phyloP scores from a whole-genome alignment of 179 eudicot species.

The Spinacia oleracea region DNA sequence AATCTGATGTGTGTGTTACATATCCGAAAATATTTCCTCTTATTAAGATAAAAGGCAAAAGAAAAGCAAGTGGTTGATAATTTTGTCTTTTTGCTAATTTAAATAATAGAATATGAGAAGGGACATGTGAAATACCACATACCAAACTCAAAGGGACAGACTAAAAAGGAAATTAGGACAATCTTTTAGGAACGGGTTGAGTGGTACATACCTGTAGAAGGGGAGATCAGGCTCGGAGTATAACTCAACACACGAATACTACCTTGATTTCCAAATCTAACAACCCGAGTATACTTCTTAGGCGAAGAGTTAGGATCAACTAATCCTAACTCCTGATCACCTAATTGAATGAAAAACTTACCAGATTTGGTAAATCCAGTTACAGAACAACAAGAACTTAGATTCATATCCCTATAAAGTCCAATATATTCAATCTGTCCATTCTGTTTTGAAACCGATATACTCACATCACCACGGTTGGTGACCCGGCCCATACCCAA shows the following conservation, averaged over 20 bases:
- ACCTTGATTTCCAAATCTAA: slow-evolving; percentile 18
- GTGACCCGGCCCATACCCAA: slow-evolving; percentile 30
- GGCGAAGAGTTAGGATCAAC: slow-evolving; percentile 27
- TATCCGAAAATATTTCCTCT: too few relatives aligned
- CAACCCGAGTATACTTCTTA: slow-evolving; percentile 24
- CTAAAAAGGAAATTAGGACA: too few relatives aligned
- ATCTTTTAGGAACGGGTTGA: too few relatives aligned
- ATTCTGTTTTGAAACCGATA: slow-evolving; percentile 14
- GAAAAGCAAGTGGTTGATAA: too few relatives aligned
- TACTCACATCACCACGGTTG: slow-evolving; percentile 29
- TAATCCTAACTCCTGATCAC: slow-evolving; percentile 25
- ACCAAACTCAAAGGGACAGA: too few relatives aligned
- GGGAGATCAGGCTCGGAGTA: slow-evolving; percentile 31
- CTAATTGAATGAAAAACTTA: slow-evolving; percentile 23
- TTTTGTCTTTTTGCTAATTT: too few relatives aligned
- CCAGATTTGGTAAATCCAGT: slow-evolving; percentile 24
- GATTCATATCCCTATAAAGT: slow-evolving; percentile 28
- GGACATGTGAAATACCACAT: too few relatives aligned
- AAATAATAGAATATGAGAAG: too few relatives aligned
- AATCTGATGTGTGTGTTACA: too few relatives aligned
- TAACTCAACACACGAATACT: slow-evolving; percentile 16
- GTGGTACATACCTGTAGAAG: too few relatives aligned
- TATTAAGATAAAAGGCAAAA: too few relatives aligned
- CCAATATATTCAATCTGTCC: slow-evolving; percentile 35
- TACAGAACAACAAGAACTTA: slow-evolving; percentile 22